Evolutionary conservation across 2,329 filamentous ascomycete species (phyloP).

Genomic region (Aspergillus arachidicola): DNA sequence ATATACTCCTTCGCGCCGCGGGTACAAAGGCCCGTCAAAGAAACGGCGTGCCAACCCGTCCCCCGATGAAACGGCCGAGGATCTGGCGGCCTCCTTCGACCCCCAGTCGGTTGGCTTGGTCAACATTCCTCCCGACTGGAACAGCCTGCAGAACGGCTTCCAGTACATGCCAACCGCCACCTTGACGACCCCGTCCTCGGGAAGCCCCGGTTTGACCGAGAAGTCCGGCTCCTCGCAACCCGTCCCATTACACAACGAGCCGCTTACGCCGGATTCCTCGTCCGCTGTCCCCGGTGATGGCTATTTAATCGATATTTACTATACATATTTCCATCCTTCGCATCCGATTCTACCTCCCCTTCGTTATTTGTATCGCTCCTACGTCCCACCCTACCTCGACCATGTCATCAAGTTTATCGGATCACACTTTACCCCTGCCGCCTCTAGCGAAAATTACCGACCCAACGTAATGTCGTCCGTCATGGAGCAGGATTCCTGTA

Average conservation of each 20-base stretch:
- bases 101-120: slow-evolving; percentile 22
- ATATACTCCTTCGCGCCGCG: slow-evolving; percentile 74
- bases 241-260: slow-evolving; percentile 25
- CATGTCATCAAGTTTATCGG: slow-evolving; percentile 61
- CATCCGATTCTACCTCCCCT: slow-evolving; percentile 61
- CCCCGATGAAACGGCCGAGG: slow-evolving; percentile 52
- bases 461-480: slow-evolving; percentile 35
- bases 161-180: slow-evolving; percentile 27
- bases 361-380: slow-evolving; percentile 40
- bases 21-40: slow-evolving; percentile 70
- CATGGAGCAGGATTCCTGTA: slow-evolving; percentile 46
- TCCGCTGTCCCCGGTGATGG: slow-evolving; percentile 36
- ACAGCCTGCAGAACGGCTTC: slow-evolving; percentile 35
- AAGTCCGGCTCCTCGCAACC: slow-evolving; percentile 20
- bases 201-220: slow-evolving; percentile 29
- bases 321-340: slow-evolving; percentile 56
- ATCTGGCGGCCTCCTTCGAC: slow-evolving; percentile 40
- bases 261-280: slow-evolving; percentile 41
- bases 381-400: slow-evolving; percentile 51
- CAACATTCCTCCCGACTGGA: slow-evolving; percentile 45
- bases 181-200: slow-evolving; percentile 27
- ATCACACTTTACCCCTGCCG: slow-evolving; percentile 54
- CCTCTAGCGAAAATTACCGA: slow-evolving; percentile 50
- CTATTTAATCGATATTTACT: slow-evolving; percentile 57
- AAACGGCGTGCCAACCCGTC: slow-evolving; percentile 43